Evolutionary conservation across 768 basidiomycete genomes (phyloP).

Genomic region (Coprinopsis strossmayeri): DNA sequence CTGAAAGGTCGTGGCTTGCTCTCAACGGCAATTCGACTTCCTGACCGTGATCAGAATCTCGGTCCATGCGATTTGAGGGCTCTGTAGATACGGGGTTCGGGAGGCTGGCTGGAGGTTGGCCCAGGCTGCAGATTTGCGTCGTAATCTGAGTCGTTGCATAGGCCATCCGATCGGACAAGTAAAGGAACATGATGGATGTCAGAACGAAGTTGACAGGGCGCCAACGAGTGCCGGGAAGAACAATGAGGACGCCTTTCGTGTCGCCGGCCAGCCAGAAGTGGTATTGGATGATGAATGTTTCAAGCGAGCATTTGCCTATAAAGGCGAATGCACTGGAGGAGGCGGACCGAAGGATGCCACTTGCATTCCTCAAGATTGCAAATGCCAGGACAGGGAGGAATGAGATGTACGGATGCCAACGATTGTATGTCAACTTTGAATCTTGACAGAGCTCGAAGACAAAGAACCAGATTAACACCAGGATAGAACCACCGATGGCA

Average conservation of each 20-base stretch:
- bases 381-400: slow-evolving; percentile 77
- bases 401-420: slow-evolving; percentile 79
- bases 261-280: slow-evolving; percentile 84
- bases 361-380: slow-evolving; percentile 72
- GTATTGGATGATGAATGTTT: slow-evolving; percentile 89
- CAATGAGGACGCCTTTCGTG: slow-evolving; percentile 72
- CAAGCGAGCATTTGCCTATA: slow-evolving; percentile 82
- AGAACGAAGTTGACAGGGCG: slow-evolving; percentile 74
- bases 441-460: slow-evolving; percentile 71
- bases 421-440: slow-evolving; percentile 82
- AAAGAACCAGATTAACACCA: slow-evolving; percentile 72
- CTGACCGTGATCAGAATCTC: slow-evolving; percentile 7
- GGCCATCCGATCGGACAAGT: slow-evolving; percentile 70
- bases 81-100: slow-evolving; percentile 17
- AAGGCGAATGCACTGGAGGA: slow-evolving; percentile 69
- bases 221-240: slow-evolving; percentile 69
- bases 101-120: slow-evolving; percentile 17
- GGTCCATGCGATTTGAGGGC: neutral
- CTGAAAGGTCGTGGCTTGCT: slow-evolving; percentile 16
- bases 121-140: slow-evolving; percentile 37
- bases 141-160: slow-evolving; percentile 73
- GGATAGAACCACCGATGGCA: slow-evolving; percentile 40
- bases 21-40: slow-evolving; percentile 14
- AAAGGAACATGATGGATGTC: slow-evolving; percentile 74
- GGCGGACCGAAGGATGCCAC: slow-evolving; percentile 57